These are phyloP conservation scores for Metschnikowia amazonensis DNA, from an alignment of 805 yeast genomes.

Conservation along the genomic window DNA sequence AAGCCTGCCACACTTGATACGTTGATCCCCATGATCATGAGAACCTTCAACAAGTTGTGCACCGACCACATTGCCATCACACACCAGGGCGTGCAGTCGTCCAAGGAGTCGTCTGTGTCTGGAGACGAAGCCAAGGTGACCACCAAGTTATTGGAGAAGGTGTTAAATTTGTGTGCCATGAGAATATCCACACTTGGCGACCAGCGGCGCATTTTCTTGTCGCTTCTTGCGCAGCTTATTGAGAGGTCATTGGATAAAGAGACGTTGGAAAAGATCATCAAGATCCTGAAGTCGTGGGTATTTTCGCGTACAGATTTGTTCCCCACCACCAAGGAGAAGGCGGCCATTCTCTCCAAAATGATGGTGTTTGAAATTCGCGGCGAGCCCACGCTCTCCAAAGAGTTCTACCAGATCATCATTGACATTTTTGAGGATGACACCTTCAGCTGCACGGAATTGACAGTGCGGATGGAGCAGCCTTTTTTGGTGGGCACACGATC, in stretches of 20 bases:
- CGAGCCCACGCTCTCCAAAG: constrained; percentile 69
- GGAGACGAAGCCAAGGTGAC: constrained; percentile 81
- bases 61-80: constrained; percentile 77
- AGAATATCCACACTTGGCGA: constrained; percentile 88
- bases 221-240: constrained; percentile 81
- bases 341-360: constrained; percentile 91
- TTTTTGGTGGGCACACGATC: constrained; percentile 90
- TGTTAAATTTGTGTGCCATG: constrained; percentile 70
- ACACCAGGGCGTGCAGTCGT: constrained; percentile 41
- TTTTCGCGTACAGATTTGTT: constrained; percentile 77
- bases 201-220: constrained; percentile 82
- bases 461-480: constrained; percentile 94
- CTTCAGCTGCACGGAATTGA: constrained; percentile 78
- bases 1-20: constrained; percentile 74
- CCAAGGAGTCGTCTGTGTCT: constrained; percentile 27
- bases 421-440: constrained; percentile 81
- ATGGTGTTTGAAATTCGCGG: constrained; percentile 87
- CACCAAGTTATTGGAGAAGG: constrained; percentile 68
- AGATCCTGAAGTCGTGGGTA: constrained; percentile 84
- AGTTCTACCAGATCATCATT: constrained; percentile 80
- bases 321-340: constrained; percentile 95
- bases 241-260: constrained; percentile 81
- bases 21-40: constrained; percentile 70
- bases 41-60: constrained; percentile 83
- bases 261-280: constrained; percentile 68